phyloP scores from a whole-genome alignment of 352 stramenopile species.

The Achlya hypogyna region DNA sequence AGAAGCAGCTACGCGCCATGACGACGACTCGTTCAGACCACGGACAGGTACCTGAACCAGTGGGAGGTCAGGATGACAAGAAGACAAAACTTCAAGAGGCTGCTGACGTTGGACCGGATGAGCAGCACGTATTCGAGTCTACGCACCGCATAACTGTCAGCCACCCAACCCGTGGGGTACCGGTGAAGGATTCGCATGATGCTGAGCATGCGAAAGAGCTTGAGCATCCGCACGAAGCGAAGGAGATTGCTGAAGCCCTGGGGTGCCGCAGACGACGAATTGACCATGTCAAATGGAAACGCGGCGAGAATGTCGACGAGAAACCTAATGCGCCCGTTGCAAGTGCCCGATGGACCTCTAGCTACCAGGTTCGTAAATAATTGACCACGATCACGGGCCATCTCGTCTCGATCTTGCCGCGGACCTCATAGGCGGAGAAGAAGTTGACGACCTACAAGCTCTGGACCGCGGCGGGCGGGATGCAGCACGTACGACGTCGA shows the following conservation, averaged over 20 bases:
- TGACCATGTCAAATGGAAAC: conserved; percentile 62
- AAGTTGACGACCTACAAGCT: conserved; percentile 51
- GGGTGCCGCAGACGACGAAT: conserved; percentile 32
- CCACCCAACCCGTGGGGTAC: conserved; percentile 10
- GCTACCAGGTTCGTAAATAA: conserved; percentile 53
- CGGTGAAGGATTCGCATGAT: conserved; percentile 64
- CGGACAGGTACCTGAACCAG: conserved; percentile 34
- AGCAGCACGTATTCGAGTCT: conserved; percentile 63
- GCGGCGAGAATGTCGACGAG: conserved; percentile 61
- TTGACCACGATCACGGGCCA: conserved; percentile 35
- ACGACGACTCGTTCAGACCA: neutral
- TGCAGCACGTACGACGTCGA: conserved; percentile 31
- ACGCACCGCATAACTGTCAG: neutral
- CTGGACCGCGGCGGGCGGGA: neutral
- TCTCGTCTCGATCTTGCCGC: conserved; percentile 43
- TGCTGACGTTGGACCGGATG: conserved; percentile 64
- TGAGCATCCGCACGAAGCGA: conserved; percentile 50
- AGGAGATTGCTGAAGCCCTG: conserved; percentile 29
- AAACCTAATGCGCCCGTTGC: conserved; percentile 25
- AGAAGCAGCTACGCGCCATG: conserved; percentile 38
- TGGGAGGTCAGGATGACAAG: conserved; percentile 73
- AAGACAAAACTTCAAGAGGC: conserved; percentile 69
- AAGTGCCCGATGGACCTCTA: neutral
- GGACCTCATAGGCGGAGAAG: conserved; percentile 53
- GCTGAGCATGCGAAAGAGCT: conserved; percentile 54